phyloP scores from a whole-genome alignment of 345 rosid genomes.

The Aquilaria yunnanensis region DNA sequence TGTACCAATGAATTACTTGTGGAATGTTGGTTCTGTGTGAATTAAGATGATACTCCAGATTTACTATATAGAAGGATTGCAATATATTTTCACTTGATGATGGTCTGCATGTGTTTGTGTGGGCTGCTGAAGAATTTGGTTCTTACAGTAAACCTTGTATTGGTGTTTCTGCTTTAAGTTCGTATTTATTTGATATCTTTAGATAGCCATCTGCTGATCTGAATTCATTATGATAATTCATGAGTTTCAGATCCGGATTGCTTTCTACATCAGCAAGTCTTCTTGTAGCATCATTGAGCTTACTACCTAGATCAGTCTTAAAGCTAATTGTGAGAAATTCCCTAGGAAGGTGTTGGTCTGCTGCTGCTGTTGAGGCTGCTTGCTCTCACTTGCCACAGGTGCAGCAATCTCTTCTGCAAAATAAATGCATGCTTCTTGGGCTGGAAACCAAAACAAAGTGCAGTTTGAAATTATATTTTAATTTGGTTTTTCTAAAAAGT shows the following conservation, averaged over 20 bases:
- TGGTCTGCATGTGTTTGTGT: too few relatives aligned
- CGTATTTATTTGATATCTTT: too few relatives aligned
- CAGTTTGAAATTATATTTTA: background rate
- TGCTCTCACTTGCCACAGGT: conserved; percentile 74
- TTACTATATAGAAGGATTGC: too few relatives aligned
- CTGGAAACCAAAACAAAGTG: background rate
- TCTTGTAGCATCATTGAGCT: conserved; percentile 40
- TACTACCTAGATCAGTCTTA: conserved; percentile 45
- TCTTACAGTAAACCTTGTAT: too few relatives aligned
- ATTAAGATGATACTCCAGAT: too few relatives aligned
- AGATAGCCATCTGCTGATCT: too few relatives aligned
- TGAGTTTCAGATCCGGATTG: conserved; percentile 58
- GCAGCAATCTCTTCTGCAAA: conserved; percentile 1
- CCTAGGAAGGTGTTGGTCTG: conserved; percentile 67
- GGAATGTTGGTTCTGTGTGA: too few relatives aligned
- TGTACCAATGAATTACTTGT: too few relatives aligned
- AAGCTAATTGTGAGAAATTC: conserved; percentile 37
- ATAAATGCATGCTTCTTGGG: conserved; percentile 2
- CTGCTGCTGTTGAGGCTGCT: conserved; percentile 52
- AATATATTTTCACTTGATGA: too few relatives aligned
- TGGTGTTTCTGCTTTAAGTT: too few relatives aligned
- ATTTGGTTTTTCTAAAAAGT: too few relatives aligned
- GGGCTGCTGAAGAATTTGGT: too few relatives aligned
- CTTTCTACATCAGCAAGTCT: conserved; percentile 42
- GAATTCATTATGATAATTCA: conserved; percentile 5